Conservation (phyloP, 306 rosid genomes). For the Potentilla sterilis region DNA sequence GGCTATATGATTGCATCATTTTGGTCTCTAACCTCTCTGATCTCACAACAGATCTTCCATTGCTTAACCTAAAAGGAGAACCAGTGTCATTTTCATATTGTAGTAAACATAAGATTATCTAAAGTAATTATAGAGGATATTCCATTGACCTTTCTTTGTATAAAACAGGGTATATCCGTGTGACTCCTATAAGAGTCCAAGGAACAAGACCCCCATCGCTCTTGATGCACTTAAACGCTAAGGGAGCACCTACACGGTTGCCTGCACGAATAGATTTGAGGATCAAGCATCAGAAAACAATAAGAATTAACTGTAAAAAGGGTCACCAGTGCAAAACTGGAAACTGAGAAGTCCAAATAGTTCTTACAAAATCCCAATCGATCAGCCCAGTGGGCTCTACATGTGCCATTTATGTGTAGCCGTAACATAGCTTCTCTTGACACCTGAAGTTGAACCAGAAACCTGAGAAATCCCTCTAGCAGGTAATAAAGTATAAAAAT, state of each 20-base stretch:
- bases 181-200: slow-evolving; percentile 73
- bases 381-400: slow-evolving; percentile 86
- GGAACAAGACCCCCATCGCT: slow-evolving; percentile 76
- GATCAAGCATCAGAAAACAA: slow-evolving; percentile 26
- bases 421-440: slow-evolving; percentile 50
- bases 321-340: slow-evolving; percentile 16
- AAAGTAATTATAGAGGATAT: slow-evolving; percentile 3
- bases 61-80: slow-evolving; percentile 53
- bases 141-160: slow-evolving; percentile 74
- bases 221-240: slow-evolving; percentile 84
- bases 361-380: slow-evolving; percentile 82
- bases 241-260: slow-evolving; percentile 63
- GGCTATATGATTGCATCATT: slow-evolving; percentile 50
- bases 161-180: slow-evolving; percentile 77
- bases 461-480: slow-evolving; percentile 27
- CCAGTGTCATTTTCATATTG: slow-evolving; percentile 19
- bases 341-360: slow-evolving; percentile 16
- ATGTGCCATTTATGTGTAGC: slow-evolving; percentile 89
- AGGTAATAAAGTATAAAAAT: slow-evolving; percentile 5
- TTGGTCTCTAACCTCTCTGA: slow-evolving; percentile 79
- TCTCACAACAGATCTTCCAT: slow-evolving; percentile 67
- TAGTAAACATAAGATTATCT: neutral
- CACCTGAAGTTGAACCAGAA: slow-evolving; percentile 55
- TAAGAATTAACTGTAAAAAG: slow-evolving; percentile 20
- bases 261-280: slow-evolving; percentile 42